Conservation (phyloP, 257 asterid genomes). For the Gardenia jasminoides region DNA sequence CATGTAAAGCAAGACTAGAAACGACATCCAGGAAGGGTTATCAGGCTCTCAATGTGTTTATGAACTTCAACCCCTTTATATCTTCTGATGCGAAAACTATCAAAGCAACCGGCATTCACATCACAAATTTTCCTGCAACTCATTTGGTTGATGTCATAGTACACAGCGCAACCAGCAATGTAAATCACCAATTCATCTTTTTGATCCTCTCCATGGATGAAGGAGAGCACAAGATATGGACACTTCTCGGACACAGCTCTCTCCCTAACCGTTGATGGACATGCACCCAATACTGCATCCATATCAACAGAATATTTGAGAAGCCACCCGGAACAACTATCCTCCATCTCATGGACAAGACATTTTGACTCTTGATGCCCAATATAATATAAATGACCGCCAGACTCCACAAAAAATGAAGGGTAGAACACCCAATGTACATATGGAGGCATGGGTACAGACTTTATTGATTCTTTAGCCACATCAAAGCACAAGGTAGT, state of each 20-base stretch:
- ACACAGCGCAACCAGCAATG: background rate
- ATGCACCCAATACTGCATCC: background rate
- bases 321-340: background rate
- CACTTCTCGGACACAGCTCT: background rate
- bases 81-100: background rate
- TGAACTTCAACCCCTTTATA: background rate
- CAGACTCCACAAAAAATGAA: background rate
- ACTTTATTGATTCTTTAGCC: background rate
- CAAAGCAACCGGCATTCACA: background rate
- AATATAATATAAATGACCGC: background rate
- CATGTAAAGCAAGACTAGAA: background rate
- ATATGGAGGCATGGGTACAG: background rate
- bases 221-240: background rate
- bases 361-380: background rate
- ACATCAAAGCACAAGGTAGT: background rate
- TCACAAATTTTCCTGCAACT: background rate
- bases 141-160: background rate
- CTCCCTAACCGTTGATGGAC: background rate
- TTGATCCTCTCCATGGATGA: background rate
- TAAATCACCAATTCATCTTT: background rate
- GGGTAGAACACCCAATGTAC: background rate
- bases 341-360: background rate
- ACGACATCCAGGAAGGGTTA: background rate
- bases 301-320: conserved; percentile 1
- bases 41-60: background rate